Evolutionary conservation across 345 rosid genomes (phyloP).

Genomic region (Chamaenerion angustifolium): DNA sequence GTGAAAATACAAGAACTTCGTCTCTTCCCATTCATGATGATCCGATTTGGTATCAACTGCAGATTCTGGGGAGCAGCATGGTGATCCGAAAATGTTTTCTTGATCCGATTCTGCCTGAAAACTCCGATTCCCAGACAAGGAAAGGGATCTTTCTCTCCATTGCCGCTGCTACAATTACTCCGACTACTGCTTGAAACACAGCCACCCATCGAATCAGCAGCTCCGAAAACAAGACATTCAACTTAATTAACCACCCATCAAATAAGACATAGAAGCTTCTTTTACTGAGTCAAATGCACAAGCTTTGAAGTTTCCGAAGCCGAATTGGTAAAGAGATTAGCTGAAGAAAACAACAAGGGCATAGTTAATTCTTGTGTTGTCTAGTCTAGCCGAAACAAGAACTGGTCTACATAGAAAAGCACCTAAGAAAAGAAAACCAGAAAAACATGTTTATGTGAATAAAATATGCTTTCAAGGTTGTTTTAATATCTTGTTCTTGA

Average conservation of each 20-base stretch:
- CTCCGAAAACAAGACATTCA: constrained; percentile 12
- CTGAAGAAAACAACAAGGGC: constrained; percentile 28
- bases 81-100: too few species aligned
- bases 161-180: constrained; percentile 33
- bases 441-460: constrained; percentile 53
- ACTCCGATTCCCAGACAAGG: constrained; percentile 37
- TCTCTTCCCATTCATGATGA: constrained; percentile 67
- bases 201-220: constrained; percentile 63
- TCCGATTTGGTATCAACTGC: constrained; percentile 55
- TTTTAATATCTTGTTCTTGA: constrained; percentile 27
- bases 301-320: constrained; percentile 13
- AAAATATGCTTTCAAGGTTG: constrained; percentile 37
- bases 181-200: constrained; percentile 72
- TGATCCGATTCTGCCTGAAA: too few species aligned
- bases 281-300: constrained; percentile 37
- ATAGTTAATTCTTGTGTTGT: constrained; percentile 25
- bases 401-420: constrained; percentile 24
- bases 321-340: constrained; percentile 23
- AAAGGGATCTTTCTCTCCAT: constrained; percentile 41
- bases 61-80: constrained; percentile 51
- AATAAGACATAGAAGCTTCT: constrained; percentile 16
- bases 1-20: constrained; percentile 74
- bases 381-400: constrained; percentile 20
- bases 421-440: constrained; percentile 18
- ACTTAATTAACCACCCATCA: background rate